Evolutionary conservation across 129 eudicot species (phyloP), one percentile per base, ranked within the genome.

Genomic region (Lonicera japonica): DNA sequence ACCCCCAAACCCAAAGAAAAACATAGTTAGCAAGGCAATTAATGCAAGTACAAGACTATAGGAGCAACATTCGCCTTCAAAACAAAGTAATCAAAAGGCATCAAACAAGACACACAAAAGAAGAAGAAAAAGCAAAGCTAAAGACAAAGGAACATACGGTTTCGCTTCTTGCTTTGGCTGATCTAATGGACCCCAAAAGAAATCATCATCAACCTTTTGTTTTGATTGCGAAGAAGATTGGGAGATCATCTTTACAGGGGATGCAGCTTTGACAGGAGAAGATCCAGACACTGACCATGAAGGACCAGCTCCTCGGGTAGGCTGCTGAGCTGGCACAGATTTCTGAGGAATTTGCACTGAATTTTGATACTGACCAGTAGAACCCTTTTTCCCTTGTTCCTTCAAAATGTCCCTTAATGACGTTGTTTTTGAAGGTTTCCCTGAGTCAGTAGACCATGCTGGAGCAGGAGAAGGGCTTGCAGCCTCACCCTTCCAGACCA

Each of bases 171-270:
- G 86, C 68, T 88, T 94, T 34, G 88, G 78, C 20, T 92, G 95
- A 52, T 88, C 96, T 17, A 80, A 16, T 24, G 99, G 96, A 34
- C 99, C 99, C 99, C 99, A 94, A 66, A 94, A 94, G 62, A 94
- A 66, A 77, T 94, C 99, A 50, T 88, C 94, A 15, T 94, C 96
- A 10, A 74, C 89, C 75, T 79, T 88, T 70, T 58, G 73, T 71
- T 81, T 94, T 5, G 69, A 36, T 10, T 77, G 87, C 21, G 86
- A 68, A 15, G 86, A 61, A 58, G 46, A 72, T 48, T 78, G 81
- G 4, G 82, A 55, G 40, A 34, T 70, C 45, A 29, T 69, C 66
- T 70, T 85, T 51, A 79, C 41, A 15, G 95, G 74, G 11, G 96
- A 56, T 47, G 90, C 85, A 52, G 72, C 82, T 69, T 87, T 91